Evolutionary conservation across 2,329 filamentous ascomycete genomes (phyloP), one percentile per base, ranked within the genome.

Genomic region (Colletotrichum horii): DNA sequence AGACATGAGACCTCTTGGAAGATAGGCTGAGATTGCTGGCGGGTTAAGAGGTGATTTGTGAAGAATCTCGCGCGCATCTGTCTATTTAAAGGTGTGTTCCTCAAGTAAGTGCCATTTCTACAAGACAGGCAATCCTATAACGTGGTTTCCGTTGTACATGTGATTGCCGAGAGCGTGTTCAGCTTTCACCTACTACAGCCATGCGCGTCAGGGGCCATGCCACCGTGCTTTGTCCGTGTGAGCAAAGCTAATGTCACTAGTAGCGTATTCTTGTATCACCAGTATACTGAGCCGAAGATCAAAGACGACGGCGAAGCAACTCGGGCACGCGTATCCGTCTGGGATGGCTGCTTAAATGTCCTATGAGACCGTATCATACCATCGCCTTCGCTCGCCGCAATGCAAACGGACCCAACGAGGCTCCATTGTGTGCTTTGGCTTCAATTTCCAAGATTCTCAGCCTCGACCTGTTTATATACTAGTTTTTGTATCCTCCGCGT

Each of bases 161-260:
- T 0, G 19, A 4, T 3, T 16, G 38, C 38, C 4, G 1, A n/a
- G 19, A n/a, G 19, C 5, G 19, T 48, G 1, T 1, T n/a, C 38
- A 48, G 19, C 19, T 6, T 12, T 3, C 19, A 12, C 9, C 30
- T 32, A 32, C 30, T 32, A 32, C 30, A 32, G 30, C 30, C 30
- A 32, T 12, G 30, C 30, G 9, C 11, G 30, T 32, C 38, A 11
- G 19, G 38, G 2, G 3, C 8, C 0, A n/a, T 43, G 16, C 5
- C 38, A 43, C n/a, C 19, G 19, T n/a, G 9, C 30, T 32, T 32
- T 32, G 30, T 43, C 36, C 16, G 19, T 2, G 38, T 16, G 19
- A n/a, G 38, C 4, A 48, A 48, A 3, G 38, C 19, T n/a, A n/a
- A n/a, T 7, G 19, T n/a, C 5, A 12, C 19, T 5, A n/a, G 38